Evolutionary conservation across 2,329 filamentous ascomycete species (phyloP).

Genomic region (Chrysoporthe puriensis): DNA sequence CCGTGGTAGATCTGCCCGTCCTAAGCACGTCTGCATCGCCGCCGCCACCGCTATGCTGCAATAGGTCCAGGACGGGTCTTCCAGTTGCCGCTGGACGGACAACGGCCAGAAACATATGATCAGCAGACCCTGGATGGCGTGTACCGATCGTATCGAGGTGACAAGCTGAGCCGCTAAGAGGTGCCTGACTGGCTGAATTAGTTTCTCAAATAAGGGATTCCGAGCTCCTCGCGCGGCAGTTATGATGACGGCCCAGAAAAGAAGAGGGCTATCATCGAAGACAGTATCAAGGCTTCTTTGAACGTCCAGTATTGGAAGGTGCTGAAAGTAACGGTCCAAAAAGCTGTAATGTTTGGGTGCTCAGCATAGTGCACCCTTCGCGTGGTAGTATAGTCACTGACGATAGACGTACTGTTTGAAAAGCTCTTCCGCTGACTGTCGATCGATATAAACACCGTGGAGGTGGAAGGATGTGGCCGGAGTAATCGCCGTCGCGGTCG

Average conservation of each 20-base stretch:
- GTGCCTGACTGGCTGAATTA: background rate
- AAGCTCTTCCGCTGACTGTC: background rate
- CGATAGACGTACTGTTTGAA: background rate
- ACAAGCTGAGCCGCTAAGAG: background rate
- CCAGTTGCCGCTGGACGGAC: background rate
- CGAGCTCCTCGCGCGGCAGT: background rate
- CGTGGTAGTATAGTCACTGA: background rate
- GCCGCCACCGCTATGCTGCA: conserved; percentile 2
- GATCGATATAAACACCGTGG: conserved; percentile 2
- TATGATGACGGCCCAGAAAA: background rate
- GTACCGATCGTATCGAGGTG: background rate
- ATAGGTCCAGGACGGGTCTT: conserved; percentile 8
- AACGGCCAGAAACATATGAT: background rate
- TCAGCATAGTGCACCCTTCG: background rate
- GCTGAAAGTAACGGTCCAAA: background rate
- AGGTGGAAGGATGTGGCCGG: background rate
- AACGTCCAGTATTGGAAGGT: conserved; percentile 1
- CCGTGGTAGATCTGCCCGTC: conserved; percentile 2
- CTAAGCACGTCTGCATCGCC: background rate
- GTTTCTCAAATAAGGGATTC: background rate
- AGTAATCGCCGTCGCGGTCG: background rate
- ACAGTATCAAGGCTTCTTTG: background rate
- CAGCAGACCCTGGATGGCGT: conserved; percentile 3
- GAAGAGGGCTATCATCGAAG: conserved; percentile 1
- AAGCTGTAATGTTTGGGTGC: background rate